Evolutionary conservation across 169 alveolate species (phyloP), one percentile per base, ranked within the genome.

Genomic region (Cryptosporidium bovis): DNA sequence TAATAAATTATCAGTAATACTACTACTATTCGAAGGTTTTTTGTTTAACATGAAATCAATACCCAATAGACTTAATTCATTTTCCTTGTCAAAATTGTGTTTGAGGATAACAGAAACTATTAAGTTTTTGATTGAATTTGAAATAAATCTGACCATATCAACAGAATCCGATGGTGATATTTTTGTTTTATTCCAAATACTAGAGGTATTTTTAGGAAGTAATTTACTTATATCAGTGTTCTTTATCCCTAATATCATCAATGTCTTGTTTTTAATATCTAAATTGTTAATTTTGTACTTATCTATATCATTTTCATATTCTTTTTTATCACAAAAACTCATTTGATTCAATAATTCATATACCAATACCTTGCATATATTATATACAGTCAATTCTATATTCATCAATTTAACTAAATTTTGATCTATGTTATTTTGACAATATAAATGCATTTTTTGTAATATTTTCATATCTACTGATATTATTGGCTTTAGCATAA

Each of bases 91-190:
- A 1, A 77, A 60, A 51, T 62, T 46, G 18, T 60, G 34, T 10
- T 48, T 58, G 13, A 60, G 50, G 0, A 77, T 10, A 27, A 77
- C 29, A 13, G 24, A 20, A 40, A 40, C 53, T 16, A 77, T 36
- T 56, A 77, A 29, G 33, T 77, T 62, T 60, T 77, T 77, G 6
- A 77, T 58, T 24, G 62, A 29, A 31, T 60, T 62, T 10, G 77
- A 44, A 29, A 77, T 20, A n/a, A 24, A 77, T 12, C 71, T 53
- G 13, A 77, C 56, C 62, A 77, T 62, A 36, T 77, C 87, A 50
- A 77, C 16, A 46, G 87, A 77, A 29, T 77, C 87, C 2, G 87
- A 77, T 7, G 29, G 77, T 1, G 87, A 77, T 6, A 77, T 56
- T 24, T 77, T 77, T 7, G 62, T 48, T 44, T 51, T 77, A 2